Evolutionary conservation across 2,329 filamentous ascomycete species (phyloP).

Genomic region (Thielaviopsis musarum): DNA sequence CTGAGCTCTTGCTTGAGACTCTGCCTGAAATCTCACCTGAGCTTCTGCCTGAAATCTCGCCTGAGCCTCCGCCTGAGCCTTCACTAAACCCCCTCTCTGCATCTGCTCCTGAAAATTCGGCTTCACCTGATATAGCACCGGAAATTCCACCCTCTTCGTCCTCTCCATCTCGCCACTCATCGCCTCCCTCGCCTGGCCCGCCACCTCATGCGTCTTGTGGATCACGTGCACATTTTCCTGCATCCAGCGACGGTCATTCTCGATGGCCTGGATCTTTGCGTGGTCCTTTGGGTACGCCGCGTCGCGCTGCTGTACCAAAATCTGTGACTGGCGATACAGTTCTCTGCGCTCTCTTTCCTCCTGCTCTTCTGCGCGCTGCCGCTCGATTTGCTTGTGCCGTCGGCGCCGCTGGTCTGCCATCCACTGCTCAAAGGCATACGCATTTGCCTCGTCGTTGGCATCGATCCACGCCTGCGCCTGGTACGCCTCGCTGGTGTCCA

Average conservation of each 20-base stretch:
- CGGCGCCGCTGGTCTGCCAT: not conserved
- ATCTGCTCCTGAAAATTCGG: no score
- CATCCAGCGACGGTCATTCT: no score
- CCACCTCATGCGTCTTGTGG: no score
- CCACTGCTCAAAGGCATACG: not conserved
- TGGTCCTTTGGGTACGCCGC: not conserved
- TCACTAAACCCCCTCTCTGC: no score
- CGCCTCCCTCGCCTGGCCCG: no score
- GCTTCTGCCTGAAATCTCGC: no score
- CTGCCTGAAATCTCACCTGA: not conserved
- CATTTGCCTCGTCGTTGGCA: not conserved
- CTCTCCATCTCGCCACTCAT: no score
- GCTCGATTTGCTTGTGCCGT: not conserved
- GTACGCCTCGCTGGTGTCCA: not conserved
- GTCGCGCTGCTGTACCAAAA: not conserved
- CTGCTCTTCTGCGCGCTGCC: not conserved
- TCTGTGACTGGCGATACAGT: not conserved
- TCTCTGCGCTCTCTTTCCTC: not conserved
- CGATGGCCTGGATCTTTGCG: no score
- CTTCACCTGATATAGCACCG: no score
- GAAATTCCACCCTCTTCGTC: no score
- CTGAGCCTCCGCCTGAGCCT: no score
- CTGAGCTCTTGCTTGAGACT: not conserved
- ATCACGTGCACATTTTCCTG: no score
- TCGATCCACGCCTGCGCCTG: not conserved